Base-by-base conservation (phyloP, 495 filamentous ascomycete species). In the Friedmanniomyces endolithicus region DNA sequence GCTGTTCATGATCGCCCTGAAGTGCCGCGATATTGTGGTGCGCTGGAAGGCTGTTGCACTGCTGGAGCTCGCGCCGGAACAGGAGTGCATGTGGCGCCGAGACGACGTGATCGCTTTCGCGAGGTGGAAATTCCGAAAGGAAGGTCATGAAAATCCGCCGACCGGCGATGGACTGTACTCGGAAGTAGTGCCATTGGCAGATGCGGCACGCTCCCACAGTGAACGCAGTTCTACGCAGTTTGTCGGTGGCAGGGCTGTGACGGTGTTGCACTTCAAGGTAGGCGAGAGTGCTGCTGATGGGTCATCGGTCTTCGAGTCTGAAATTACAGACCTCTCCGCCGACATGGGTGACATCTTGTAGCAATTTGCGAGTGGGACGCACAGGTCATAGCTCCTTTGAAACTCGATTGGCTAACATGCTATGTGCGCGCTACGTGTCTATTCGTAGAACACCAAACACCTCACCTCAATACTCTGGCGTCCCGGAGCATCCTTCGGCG, bases 391-490 rank as follows among this genome's bases (percentile, higher is more conserved):
- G n/a, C n/a, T n/a, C n/a, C 27, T 31, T 31, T 9, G 9, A 9
- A 31, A 3, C 9, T 31, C 27, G 27, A 9, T 31, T 9, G 3
- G 3, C 4, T 31, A 9, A 3, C 3, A 4, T 31, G 27, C 9
- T 31, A 31, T 9, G 9, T 31, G 27, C 4, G 27, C 9, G 27
- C 9, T 31, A 31, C 9, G 4, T 9, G 27, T 31, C 51, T 59
- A 65, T 46, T 69, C 64, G 40, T 69, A 69, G 47, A 69, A 69
- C 0, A 69, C 60, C 60, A 69, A 60, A 48, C 65, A 68, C 31
- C 68, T 57, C 11, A 70, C 68, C 62, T 70, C 68, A 62, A 70
- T 70, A 35, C 52, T 59, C 62, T 70, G 65, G 51, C 68, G 44
- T 12, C 68, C 68, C 1, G 65, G 65, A 16, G 66, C 66, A 56